A percentile compares a stretch with the other conserved stretches of the same genome.
These are phyloP conservation scores for Batrachochytrium dendrobatidis DNA, from an alignment of 371 early-diverging fungal species.

Conservation along the genomic window DNA sequence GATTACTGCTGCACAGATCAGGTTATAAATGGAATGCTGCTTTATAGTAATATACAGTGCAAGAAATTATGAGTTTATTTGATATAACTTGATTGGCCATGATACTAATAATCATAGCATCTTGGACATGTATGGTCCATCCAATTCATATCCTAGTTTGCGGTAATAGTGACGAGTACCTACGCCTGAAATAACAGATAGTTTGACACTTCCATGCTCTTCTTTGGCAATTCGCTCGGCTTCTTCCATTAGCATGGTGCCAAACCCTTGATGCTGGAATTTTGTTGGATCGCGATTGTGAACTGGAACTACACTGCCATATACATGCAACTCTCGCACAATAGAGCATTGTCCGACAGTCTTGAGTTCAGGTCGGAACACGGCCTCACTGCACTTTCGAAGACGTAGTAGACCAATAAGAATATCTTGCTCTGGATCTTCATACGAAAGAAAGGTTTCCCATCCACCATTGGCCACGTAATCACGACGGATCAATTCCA, in stretches of 20 bases:
- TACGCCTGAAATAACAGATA: conserved; percentile 98
- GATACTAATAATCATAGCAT: conserved; percentile 56
- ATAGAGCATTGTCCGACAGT: conserved; percentile 72
- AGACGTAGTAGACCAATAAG: conserved; percentile 95
- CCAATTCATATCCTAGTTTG: conserved; percentile 96
- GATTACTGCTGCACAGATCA: too few species aligned
- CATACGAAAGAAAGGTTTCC: conserved; percentile 99
- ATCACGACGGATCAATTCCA: conserved; percentile 97
- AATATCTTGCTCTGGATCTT: conserved; percentile 98
- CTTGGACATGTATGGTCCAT: conserved; percentile 97
- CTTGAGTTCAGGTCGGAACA: conserved; percentile 91
- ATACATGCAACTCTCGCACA: conserved; percentile 99
- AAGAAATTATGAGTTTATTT: too few species aligned
- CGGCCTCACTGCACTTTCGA: conserved; percentile 86
- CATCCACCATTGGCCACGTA: conserved; percentile 99
- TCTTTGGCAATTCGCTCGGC: conserved; percentile 98
- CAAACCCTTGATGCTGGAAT: conserved; percentile 99
- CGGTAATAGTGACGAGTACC: conserved; percentile 99
- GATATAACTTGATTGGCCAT: too few species aligned
- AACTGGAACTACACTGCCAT: conserved; percentile 97
- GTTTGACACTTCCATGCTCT: conserved; percentile 94
- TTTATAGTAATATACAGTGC: too few species aligned
- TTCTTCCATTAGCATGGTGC: conserved; percentile 98
- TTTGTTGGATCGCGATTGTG: conserved; percentile 93
- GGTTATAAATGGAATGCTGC: too few species aligned